phyloP scores from a whole-genome alignment of 2,329 filamentous ascomycete genomes.

The Cladosporium oxysporum region DNA sequence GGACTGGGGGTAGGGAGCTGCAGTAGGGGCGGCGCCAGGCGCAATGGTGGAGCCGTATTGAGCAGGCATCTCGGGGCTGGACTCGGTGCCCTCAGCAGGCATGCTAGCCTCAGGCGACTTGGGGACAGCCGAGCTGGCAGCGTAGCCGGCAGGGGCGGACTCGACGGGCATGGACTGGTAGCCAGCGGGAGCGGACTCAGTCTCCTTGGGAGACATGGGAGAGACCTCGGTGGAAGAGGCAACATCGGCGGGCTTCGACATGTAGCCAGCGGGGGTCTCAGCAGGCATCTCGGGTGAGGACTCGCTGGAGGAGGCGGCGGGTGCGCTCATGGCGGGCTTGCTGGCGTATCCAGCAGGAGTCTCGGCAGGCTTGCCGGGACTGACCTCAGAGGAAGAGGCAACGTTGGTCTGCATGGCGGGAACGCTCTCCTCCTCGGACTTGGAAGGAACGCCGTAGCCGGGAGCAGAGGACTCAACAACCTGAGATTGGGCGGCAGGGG shows the following conservation, averaged over 20 bases:
- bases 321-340: neutral
- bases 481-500: neutral
- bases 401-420: neutral
- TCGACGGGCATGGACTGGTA: neutral
- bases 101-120: constrained; percentile 19
- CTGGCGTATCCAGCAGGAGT: constrained; percentile 13
- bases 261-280: neutral
- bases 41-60: constrained; percentile 42
- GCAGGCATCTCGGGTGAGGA: neutral
- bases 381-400: constrained; percentile 3
- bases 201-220: neutral
- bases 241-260: constrained; percentile 9
- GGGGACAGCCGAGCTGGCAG: neutral
- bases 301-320: neutral
- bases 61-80: constrained; percentile 10
- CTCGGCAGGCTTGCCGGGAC: neutral
- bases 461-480: constrained; percentile 9
- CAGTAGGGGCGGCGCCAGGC: constrained; percentile 40
- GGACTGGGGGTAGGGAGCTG: constrained; percentile 33
- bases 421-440: constrained; percentile 3
- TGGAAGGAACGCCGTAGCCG: constrained; percentile 3
- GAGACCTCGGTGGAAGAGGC: neutral
- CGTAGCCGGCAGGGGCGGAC: neutral
- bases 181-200: neutral
- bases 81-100: neutral